Conservation (phyloP, 2,329 filamentous ascomycete genomes). For the Sporothrix phasma region DNA sequence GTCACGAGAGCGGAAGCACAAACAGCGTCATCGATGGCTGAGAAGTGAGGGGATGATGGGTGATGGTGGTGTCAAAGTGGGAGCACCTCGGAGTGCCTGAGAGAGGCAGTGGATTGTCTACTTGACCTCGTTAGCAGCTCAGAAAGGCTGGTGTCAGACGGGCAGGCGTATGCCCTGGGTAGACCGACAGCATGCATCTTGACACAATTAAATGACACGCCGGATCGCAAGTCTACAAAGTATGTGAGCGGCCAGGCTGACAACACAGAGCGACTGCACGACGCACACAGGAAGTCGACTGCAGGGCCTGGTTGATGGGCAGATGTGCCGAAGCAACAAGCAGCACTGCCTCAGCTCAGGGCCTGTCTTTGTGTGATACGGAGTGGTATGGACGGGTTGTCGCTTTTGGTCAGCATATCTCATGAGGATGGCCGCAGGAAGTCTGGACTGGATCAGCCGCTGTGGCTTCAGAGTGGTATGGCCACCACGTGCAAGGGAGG, state of each 20-base stretch:
- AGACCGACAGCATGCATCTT: not conserved
- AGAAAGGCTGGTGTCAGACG: not conserved
- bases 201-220: not conserved
- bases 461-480: not conserved
- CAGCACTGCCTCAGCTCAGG: not conserved
- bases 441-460: slow-evolving; percentile 1
- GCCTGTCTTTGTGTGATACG: too few relatives aligned
- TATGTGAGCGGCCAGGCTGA: not conserved
- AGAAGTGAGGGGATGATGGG: not conserved
- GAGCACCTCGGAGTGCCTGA: not conserved
- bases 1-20: not conserved
- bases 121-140: not conserved
- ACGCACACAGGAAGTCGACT: not conserved
- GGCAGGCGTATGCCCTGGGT: too few relatives aligned
- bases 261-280: not conserved
- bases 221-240: not conserved
- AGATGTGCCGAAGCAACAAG: not conserved
- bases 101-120: not conserved
- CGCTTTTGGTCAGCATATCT: not conserved
- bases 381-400: too few relatives aligned
- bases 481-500: not conserved
- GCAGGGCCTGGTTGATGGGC: not conserved
- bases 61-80: not conserved
- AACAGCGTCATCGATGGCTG: not conserved
- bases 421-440: not conserved